Base-by-base conservation (phyloP, 2,329 filamentous ascomycete species). In the Aspergillus udagawae region DNA sequence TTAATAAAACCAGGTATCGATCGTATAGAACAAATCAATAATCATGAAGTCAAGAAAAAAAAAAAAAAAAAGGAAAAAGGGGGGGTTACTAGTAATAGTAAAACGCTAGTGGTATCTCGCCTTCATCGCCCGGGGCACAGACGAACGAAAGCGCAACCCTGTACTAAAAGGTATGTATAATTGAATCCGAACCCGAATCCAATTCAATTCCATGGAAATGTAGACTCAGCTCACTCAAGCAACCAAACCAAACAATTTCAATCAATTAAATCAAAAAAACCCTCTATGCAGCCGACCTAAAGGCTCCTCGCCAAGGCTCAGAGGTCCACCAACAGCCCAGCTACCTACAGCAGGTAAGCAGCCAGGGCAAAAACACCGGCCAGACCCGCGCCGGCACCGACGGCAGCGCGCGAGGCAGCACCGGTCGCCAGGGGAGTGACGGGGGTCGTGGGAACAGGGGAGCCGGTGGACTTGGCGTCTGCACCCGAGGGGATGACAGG, bases 311-410 rank as follows among this genome's bases (percentile, higher is more conserved):
- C 9, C 28, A 29, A 29, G 28, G 28, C 28, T 29, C 28, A 12
- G 9, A 12, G 28, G 2, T 29, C 28, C 28, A 28, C 27, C 27
- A 28, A 3, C 23, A 25, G 9, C n/a, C n/a, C 27, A 28, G 27
- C 27, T 28, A 28, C 27, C 27, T 9, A 80, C 68, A 79, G 69
- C 55, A 79, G 63, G 67, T 72, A 74, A 67, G 78, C 79, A 62
- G 75, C 79, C 62, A 81, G 74, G 73, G 78, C 82, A 67, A 81
- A 75, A 64, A 83, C 71, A 69, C 78, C 80, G 58, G 80, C 77
- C 60, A 84, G 73, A 66, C 78, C 80, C 58, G 78, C 80, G 68
- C 79, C 80, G 44, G 76, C 76, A 55, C 76, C 77, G 49, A 70
- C 74, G 56, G 74, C 73, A 59, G 73, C 75, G 73, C 80, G 78